A percentile compares a stretch with the other conserved stretches of the same genome.
Conservation (phyloP, 1,139 yeast species). For the Candida mesenterica region DNA sequence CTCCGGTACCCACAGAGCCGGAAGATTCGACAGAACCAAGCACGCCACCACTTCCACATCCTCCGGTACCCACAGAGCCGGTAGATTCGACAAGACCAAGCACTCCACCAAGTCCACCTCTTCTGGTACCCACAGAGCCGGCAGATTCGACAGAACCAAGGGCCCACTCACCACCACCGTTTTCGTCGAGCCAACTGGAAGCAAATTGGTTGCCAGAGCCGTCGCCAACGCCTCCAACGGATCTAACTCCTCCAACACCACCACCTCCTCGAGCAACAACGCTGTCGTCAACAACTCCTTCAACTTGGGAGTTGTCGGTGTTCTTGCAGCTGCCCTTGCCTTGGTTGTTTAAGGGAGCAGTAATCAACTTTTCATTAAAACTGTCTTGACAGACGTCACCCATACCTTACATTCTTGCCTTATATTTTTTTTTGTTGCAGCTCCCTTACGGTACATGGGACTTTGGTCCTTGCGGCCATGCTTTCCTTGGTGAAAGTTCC, state of each 20-base stretch:
- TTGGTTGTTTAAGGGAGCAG: slow-evolving; percentile 21
- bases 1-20: slow-evolving; percentile 40
- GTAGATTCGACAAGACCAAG: slow-evolving; percentile 52
- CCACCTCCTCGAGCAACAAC: slow-evolving; percentile 14
- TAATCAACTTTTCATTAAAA: too few species aligned
- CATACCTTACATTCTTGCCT: too few species aligned
- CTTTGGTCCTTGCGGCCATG: neutral
- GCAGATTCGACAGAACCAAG: slow-evolving; percentile 43
- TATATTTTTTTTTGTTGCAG: too few species aligned
- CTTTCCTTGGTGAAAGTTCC: neutral
- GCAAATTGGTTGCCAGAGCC: slow-evolving; percentile 8
- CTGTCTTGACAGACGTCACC: slow-evolving; percentile 1
- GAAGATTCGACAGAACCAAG: slow-evolving; percentile 43
- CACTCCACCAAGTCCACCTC: slow-evolving; percentile 46
- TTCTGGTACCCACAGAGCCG: slow-evolving; percentile 47
- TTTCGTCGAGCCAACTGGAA: slow-evolving; percentile 18
- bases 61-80: slow-evolving; percentile 46
- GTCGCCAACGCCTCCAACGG: slow-evolving; percentile 13
- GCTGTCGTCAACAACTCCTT: slow-evolving; percentile 20
- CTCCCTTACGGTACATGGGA: too few species aligned
- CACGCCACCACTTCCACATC: slow-evolving; percentile 24
- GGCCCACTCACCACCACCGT: slow-evolving; percentile 25
- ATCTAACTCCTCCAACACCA: slow-evolving; percentile 15
- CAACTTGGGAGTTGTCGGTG: slow-evolving; percentile 36
- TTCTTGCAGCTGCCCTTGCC: slow-evolving; percentile 34